A percentile compares a stretch with the other conserved stretches of the same genome.
Conservation (phyloP, 495 filamentous ascomycete species). For the Massariosphaeria phaeospora region DNA sequence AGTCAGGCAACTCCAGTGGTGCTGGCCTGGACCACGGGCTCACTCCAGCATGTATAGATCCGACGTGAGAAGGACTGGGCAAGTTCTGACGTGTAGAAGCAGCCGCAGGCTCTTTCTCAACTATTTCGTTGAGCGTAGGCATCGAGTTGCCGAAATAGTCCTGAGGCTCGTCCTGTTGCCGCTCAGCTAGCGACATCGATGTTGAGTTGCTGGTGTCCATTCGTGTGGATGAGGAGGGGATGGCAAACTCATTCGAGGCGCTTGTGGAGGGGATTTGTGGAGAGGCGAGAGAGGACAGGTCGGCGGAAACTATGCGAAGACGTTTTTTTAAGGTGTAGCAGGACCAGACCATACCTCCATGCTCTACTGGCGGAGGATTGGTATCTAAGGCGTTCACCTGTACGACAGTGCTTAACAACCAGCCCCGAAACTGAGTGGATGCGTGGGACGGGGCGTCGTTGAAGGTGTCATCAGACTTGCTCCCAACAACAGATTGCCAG, state of each 20-base stretch:
- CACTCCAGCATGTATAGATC: not conserved
- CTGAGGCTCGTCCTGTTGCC: constrained; percentile 35
- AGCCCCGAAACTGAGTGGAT: constrained; percentile 57
- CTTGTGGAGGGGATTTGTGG: constrained; percentile 22
- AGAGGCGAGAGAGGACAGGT: constrained; percentile 13
- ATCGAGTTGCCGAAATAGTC: constrained; percentile 48
- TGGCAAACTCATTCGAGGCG: constrained; percentile 14
- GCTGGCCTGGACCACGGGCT: not conserved
- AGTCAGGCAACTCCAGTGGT: constrained; percentile 9
- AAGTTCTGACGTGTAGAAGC: not conserved
- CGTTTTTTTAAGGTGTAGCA: constrained; percentile 58
- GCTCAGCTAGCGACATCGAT: not conserved
- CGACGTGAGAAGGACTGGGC: not conserved
- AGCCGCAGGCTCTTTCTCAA: not conserved
- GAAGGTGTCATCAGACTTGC: constrained; percentile 37
- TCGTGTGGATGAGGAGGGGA: constrained; percentile 12
- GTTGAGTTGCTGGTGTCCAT: not conserved
- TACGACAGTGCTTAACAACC: constrained; percentile 51
- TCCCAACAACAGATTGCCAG: constrained; percentile 48
- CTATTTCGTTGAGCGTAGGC: constrained; percentile 11
- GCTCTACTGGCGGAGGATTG: constrained; percentile 43
- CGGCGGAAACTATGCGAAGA: constrained; percentile 57
- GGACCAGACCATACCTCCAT: constrained; percentile 54
- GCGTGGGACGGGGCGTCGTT: constrained; percentile 32
- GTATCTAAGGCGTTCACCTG: constrained; percentile 45